A percentile compares a stretch with the other conserved stretches of the same genome.
phyloP scores from a whole-genome alignment of 257 asterid species.

The Capsicum rhomboideum region DNA sequence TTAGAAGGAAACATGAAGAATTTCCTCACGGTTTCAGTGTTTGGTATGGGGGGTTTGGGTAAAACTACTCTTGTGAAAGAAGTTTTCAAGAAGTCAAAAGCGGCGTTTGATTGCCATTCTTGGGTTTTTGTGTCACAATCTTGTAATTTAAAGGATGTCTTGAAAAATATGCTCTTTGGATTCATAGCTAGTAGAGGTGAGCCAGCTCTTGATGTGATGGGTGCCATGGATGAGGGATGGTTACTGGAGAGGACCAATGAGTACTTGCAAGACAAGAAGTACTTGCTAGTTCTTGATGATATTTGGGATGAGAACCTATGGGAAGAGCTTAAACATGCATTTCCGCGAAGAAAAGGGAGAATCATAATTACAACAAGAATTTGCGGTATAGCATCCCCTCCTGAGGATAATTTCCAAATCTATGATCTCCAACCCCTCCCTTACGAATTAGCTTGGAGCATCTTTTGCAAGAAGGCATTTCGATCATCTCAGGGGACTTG shows the following conservation, averaged over 20 bases:
- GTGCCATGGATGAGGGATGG: neutral
- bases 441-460: neutral
- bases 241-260: neutral
- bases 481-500: neutral
- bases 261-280: neutral
- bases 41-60: neutral
- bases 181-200: neutral
- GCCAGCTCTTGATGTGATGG: neutral
- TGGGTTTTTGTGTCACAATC: neutral
- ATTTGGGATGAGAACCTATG: neutral
- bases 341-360: neutral
- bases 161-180: neutral
- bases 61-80: neutral
- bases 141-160: neutral
- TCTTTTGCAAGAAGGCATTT: neutral
- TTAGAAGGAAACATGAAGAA: neutral
- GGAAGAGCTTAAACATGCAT: neutral
- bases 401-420: neutral
- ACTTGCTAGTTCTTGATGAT: neutral
- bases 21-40: neutral
- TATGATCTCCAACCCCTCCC: neutral
- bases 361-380: neutral
- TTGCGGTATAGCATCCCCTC: neutral
- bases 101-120: neutral
- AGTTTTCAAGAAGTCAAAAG: neutral